Percentiles rank a stretch among this genome's conserved stretches.
Conservation (phyloP, 2,329 filamentous ascomycete species). For the Aspergillus bombycis region DNA sequence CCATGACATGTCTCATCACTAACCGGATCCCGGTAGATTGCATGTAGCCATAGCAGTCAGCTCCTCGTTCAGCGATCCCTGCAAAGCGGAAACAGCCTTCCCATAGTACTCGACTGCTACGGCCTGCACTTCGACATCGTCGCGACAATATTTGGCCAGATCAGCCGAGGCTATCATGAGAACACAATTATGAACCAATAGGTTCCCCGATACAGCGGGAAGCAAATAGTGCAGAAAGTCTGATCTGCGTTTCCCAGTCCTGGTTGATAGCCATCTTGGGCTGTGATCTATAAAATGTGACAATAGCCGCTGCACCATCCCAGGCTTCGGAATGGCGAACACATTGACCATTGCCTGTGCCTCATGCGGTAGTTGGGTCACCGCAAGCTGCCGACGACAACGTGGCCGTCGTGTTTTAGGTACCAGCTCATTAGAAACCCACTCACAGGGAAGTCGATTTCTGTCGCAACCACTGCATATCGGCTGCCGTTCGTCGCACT, state of each 20-base stretch:
- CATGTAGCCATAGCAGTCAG: not conserved
- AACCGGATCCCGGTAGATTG: not conserved
- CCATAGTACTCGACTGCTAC: slow-evolving; percentile 15
- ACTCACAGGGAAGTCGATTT: slow-evolving; percentile 8
- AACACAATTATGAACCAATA: slow-evolving; percentile 5
- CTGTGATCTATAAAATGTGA: slow-evolving; percentile 11
- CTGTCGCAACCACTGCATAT: slow-evolving; percentile 12
- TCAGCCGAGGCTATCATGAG: slow-evolving; percentile 11
- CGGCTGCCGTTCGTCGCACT: slow-evolving; percentile 13
- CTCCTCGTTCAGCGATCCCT: not conserved
- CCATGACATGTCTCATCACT: not conserved
- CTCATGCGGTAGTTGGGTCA: not conserved
- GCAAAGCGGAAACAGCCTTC: slow-evolving; percentile 4
- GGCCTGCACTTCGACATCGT: slow-evolving; percentile 2
- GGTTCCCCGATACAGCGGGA: not conserved
- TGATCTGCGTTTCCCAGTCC: slow-evolving; percentile 2
- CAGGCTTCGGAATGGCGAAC: slow-evolving; percentile 6
- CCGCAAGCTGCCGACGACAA: not conserved
- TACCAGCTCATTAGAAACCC: not conserved
- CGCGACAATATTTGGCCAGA: slow-evolving; percentile 9
- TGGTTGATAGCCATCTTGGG: slow-evolving; percentile 12
- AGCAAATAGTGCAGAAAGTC: slow-evolving; percentile 7
- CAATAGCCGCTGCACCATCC: slow-evolving; percentile 6
- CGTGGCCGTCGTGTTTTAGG: not conserved
- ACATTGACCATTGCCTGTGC: slow-evolving; percentile 10